Percentiles rank a stretch among this genome's conserved stretches.
Conservation (phyloP, 73 alveolate species). For the Paramecium bursaria region DNA sequence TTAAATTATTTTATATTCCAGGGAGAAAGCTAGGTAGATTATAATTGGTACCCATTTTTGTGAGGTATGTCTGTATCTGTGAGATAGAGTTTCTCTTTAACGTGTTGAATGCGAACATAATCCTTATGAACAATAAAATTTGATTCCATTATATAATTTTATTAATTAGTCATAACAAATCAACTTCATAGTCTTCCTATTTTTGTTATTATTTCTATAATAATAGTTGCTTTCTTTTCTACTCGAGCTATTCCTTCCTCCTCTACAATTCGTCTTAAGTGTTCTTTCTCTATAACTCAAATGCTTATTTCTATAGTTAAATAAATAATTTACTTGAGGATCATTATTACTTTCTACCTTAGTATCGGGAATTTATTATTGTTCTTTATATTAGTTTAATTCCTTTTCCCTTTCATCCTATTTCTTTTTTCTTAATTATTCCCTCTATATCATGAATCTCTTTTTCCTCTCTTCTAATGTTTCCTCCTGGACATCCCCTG, state of each 20-base stretch:
- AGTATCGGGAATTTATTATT: no score
- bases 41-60: constrained; percentile 8
- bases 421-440: constrained; percentile 52
- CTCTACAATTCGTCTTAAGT: constrained; percentile 37
- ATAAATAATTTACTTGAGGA: not conserved
- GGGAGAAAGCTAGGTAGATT: not conserved
- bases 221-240: not conserved
- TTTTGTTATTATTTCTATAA: no score
- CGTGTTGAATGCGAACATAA: not conserved
- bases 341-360: not conserved
- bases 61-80: constrained; percentile 38
- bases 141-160: no score
- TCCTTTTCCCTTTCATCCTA: constrained; percentile 57
- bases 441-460: constrained; percentile 54
- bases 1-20: not conserved
- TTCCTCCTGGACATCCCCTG: constrained; percentile 36
- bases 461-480: constrained; percentile 67
- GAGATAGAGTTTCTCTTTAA: not conserved
- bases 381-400: constrained; percentile 44
- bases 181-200: not conserved
- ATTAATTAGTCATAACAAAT: no score
- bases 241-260: constrained; percentile 17
- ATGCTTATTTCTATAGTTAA: not conserved
- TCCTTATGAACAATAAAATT: constrained; percentile 57
- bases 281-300: not conserved